phyloP scores from a whole-genome alignment of 306 rosid species.

The Quillaja saponaria region DNA sequence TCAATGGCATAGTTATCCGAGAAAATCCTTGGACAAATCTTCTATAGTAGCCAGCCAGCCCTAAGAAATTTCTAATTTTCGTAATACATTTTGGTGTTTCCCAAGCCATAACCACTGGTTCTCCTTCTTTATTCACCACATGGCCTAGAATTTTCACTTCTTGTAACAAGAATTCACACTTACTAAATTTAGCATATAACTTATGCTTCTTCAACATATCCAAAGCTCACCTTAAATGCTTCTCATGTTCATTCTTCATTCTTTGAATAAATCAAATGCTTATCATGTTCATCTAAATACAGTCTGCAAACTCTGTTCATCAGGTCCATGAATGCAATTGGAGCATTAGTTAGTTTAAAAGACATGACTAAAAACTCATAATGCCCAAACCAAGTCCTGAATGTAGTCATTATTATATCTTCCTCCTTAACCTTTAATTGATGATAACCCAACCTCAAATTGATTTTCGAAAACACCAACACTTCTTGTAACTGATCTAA shows the following conservation, averaged over 20 bases:
- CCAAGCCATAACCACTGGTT: not conserved
- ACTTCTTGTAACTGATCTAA: not conserved
- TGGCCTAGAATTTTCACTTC: not conserved
- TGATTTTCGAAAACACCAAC: too few relatives aligned
- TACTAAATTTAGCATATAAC: not conserved
- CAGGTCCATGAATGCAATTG: not conserved
- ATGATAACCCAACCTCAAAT: not conserved
- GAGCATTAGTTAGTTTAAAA: not conserved
- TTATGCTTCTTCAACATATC: not conserved
- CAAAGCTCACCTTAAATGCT: not conserved
- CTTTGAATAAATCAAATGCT: not conserved
- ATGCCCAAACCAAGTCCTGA: not conserved
- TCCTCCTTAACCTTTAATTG: not conserved
- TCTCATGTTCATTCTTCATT: not conserved
- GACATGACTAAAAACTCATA: not conserved
- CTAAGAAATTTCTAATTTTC: too few relatives aligned
- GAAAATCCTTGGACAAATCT: too few relatives aligned
- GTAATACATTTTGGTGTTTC: too few relatives aligned
- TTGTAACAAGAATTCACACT: not conserved
- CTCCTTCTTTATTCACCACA: not conserved
- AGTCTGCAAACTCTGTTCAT: not conserved
- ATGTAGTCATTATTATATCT: not conserved
- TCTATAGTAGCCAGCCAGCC: too few relatives aligned
- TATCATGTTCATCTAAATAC: not conserved
- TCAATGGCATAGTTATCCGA: too few relatives aligned